Evolutionary conservation across 495 filamentous ascomycete genomes (phyloP).

Genomic region (Aspergillus haitiensis): DNA sequence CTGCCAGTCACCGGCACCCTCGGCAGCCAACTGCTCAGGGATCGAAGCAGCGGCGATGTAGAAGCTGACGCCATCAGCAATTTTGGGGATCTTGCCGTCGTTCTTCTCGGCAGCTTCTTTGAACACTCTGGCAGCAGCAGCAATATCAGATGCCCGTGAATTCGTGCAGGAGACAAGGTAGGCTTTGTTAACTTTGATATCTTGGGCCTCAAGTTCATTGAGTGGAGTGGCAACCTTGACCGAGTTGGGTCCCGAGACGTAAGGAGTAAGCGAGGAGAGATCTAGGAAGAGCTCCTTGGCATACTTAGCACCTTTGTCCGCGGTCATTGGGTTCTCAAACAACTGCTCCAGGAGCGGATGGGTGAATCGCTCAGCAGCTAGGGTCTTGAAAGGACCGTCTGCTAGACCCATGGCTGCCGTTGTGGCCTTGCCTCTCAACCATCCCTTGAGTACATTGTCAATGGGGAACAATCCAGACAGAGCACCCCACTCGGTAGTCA

Average conservation of each 20-base stretch:
- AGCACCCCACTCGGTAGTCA: slow-evolving; percentile 96
- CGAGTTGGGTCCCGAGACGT: slow-evolving; percentile 87
- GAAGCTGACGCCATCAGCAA: slow-evolving; percentile 77
- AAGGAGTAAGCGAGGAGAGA: slow-evolving; percentile 81
- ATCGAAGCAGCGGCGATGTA: slow-evolving; percentile 89
- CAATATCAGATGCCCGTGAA: slow-evolving; percentile 76
- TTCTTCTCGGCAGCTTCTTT: slow-evolving; percentile 64
- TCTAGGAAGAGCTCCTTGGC: slow-evolving; percentile 77
- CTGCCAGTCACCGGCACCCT: slow-evolving; percentile 88
- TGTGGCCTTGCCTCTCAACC: slow-evolving; percentile 77
- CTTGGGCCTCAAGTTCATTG: slow-evolving; percentile 64
- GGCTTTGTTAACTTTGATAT: slow-evolving; percentile 79
- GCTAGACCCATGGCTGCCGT: slow-evolving; percentile 56
- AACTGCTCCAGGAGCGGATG: slow-evolving; percentile 72
- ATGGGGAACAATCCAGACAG: slow-evolving; percentile 82
- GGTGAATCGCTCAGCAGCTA: slow-evolving; percentile 56
- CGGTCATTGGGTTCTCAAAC: slow-evolving; percentile 61
- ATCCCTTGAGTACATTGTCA: slow-evolving; percentile 68
- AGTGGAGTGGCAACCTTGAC: slow-evolving; percentile 83
- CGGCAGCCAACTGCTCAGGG: slow-evolving; percentile 75
- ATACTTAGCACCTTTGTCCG: slow-evolving; percentile 78
- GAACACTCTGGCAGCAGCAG: slow-evolving; percentile 84
- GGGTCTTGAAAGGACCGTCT: slow-evolving; percentile 40
- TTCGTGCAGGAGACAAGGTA: slow-evolving; percentile 96
- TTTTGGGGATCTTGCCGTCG: slow-evolving; percentile 62